Evolutionary conservation across 225 moss, liverwort and hornwort species (phyloP), one percentile per base, ranked within the genome.

Genomic region (Ulota crispa): DNA sequence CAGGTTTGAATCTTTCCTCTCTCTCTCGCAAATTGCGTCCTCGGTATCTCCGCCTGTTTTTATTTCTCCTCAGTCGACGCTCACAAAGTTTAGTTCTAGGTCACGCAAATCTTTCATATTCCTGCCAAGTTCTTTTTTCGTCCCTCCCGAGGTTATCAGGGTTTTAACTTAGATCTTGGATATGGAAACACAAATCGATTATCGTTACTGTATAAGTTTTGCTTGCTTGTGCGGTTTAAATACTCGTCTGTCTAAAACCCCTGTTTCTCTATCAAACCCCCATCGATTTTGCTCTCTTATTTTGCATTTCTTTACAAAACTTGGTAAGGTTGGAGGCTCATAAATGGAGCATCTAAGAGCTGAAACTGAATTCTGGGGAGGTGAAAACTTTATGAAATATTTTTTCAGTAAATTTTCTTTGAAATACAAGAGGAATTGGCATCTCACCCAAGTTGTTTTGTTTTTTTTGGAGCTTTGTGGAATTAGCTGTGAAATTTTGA

Each of bases 1-100:
- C 65, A 16, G 75, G 87, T 84, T 20, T 75, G 87, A 84, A 78
- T 78, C 75, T 82, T 16, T 8, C 52, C 63, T 50, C 18, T 18
- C 45, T 45, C 50, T 16, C 16, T 18, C 18, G 50, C 50, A 18
- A 70, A 6, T 70, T 72, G 27, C 1, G 3, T 32, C 8, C 32
- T 78, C 30, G 27, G 27, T 2, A 0, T 57, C 42, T 20, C 9
- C 9, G 41, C 27, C 9, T 2, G n/a, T 50, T 18, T 50, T 5
- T 1, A 1, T 5, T 50, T 1, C 2, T 6, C 14, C 50, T 16
- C 18, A 50, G 18, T 50, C 50, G 50, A 18, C 6, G 16, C 41
- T 1, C 50, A 18, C 16, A 15, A 47, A 3, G 28, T 18, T n/a
- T 21, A 20, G 8, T 27, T 21, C 27, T 67, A n/a, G 15, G 41